A percentile compares a stretch with the other conserved stretches of the same genome.
Evolutionary conservation across 2,329 filamentous ascomycete genomes (phyloP).

Genomic region (Colletotrichum orbiculare): DNA sequence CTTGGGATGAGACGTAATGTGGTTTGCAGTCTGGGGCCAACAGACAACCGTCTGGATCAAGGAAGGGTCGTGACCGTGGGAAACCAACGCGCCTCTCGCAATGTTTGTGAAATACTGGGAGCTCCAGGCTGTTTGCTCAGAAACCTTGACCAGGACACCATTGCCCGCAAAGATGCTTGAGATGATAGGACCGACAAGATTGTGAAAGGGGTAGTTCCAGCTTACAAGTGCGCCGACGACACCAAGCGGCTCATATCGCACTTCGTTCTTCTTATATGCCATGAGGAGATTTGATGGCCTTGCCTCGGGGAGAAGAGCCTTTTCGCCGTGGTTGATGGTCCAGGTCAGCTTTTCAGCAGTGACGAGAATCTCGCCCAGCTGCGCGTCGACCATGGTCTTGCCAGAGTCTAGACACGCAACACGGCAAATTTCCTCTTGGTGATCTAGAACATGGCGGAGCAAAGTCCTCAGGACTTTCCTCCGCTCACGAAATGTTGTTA

Average conservation of each 20-base stretch:
- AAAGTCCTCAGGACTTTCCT: conserved; percentile 84
- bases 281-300: conserved; percentile 92
- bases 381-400: conserved; percentile 95
- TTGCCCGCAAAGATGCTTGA: conserved; percentile 92
- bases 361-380: conserved; percentile 93
- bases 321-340: conserved; percentile 92
- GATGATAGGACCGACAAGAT: conserved; percentile 90
- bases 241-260: conserved; percentile 90
- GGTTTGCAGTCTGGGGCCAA: conserved; percentile 84
- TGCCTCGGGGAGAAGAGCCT: conserved; percentile 75
- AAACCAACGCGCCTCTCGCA: conserved; percentile 79
- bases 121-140: conserved; percentile 96
- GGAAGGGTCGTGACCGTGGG: conserved; percentile 84
- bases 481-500: conserved; percentile 81
- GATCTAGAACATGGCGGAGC: conserved; percentile 84
- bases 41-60: conserved; percentile 88
- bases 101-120: conserved; percentile 84
- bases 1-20: conserved; percentile 85
- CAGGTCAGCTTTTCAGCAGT: conserved; percentile 94
- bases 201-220: conserved; percentile 99
- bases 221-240: conserved; percentile 93
- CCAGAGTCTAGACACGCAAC: conserved; percentile 92
- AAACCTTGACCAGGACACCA: conserved; percentile 91
- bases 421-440: conserved; percentile 87
- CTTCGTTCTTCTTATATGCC: conserved; percentile 93